A percentile compares a stretch with the other conserved stretches of the same genome.
phyloP scores from a whole-genome alignment of 768 basidiomycete species.

The Ramaria sp. region DNA sequence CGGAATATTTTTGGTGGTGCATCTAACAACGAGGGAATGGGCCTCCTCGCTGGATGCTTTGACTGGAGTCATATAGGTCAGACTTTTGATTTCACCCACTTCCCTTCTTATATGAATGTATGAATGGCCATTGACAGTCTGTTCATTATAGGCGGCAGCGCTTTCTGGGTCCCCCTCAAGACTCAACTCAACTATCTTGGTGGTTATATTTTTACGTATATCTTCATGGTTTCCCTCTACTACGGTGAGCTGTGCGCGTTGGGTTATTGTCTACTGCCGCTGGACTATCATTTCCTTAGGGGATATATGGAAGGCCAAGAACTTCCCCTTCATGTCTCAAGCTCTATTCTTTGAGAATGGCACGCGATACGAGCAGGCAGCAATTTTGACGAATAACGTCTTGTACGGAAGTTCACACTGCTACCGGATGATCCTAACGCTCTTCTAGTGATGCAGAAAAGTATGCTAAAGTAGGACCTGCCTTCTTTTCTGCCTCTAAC shows the following conservation, averaged over 20 bases:
- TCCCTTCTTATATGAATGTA: neutral
- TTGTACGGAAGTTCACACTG: slow-evolving; percentile 13
- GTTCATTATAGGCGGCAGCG: slow-evolving; percentile 1
- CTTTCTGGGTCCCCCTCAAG: slow-evolving; percentile 20
- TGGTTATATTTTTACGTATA: slow-evolving; percentile 12
- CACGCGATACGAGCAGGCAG: slow-evolving; percentile 15
- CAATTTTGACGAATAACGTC: slow-evolving; percentile 16
- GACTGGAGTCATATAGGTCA: slow-evolving; percentile 18
- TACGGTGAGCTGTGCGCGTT: slow-evolving; percentile 9
- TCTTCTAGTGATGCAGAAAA: slow-evolving; percentile 11
- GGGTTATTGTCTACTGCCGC: neutral
- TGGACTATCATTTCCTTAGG: neutral
- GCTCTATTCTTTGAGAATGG: slow-evolving; percentile 17
- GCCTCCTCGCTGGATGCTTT: slow-evolving; percentile 16
- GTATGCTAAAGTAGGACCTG: slow-evolving; percentile 12
- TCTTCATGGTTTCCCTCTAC: slow-evolving; percentile 17
- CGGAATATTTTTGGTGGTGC: slow-evolving; percentile 29
- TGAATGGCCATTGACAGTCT: neutral
- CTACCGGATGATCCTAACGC: slow-evolving; percentile 9
- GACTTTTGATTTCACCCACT: neutral
- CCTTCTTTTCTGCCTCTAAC: slow-evolving; percentile 15
- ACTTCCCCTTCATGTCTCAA: slow-evolving; percentile 23
- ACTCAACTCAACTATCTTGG: slow-evolving; percentile 17
- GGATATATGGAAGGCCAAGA: slow-evolving; percentile 19
- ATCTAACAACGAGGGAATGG: slow-evolving; percentile 26